phyloP scores from a whole-genome alignment of 352 stramenopile species.

The Globisporangium apiculatum region DNA sequence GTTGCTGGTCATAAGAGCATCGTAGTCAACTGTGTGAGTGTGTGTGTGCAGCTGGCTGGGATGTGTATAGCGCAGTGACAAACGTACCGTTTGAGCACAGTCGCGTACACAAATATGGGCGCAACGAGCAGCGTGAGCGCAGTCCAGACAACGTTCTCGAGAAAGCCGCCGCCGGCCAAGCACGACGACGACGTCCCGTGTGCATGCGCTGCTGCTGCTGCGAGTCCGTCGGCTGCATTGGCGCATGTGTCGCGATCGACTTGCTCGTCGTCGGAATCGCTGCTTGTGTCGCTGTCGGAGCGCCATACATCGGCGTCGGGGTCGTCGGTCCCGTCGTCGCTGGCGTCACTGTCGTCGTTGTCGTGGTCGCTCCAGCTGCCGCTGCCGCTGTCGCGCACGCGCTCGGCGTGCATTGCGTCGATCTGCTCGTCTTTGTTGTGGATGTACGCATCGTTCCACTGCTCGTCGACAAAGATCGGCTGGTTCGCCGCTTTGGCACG shows the following conservation, averaged over 20 bases:
- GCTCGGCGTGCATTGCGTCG: conserved; percentile 50
- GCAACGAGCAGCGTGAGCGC: conserved; percentile 24
- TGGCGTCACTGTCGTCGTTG: conserved; percentile 33
- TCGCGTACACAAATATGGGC: conserved; percentile 42
- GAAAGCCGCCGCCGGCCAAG: conserved; percentile 21
- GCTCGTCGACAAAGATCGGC: conserved; percentile 75
- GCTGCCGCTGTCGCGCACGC: conserved; percentile 35
- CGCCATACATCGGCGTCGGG: conserved; percentile 15
- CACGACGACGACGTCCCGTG: conserved; percentile 14
- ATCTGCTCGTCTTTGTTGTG: conserved; percentile 81
- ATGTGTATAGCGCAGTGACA: background rate
- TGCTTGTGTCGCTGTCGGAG: conserved; percentile 12
- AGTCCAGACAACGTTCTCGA: conserved; percentile 60
- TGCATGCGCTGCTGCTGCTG: conserved; percentile 9
- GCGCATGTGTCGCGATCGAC: background rate
- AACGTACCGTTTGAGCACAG: conserved; percentile 14
- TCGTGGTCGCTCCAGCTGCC: conserved; percentile 26
- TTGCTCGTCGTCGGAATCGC: conserved; percentile 6
- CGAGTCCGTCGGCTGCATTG: conserved; percentile 7
- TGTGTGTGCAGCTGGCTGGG: too few species aligned
- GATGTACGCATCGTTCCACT: conserved; percentile 82
- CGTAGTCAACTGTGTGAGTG: background rate
- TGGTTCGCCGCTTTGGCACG: conserved; percentile 52
- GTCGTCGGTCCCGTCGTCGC: conserved; percentile 17
- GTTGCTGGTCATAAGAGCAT: conserved; percentile 1